These are phyloP conservation scores for Exophiala bonariae DNA, from an alignment of 2,329 filamentous ascomycete genomes.

Conservation along the genomic window DNA sequence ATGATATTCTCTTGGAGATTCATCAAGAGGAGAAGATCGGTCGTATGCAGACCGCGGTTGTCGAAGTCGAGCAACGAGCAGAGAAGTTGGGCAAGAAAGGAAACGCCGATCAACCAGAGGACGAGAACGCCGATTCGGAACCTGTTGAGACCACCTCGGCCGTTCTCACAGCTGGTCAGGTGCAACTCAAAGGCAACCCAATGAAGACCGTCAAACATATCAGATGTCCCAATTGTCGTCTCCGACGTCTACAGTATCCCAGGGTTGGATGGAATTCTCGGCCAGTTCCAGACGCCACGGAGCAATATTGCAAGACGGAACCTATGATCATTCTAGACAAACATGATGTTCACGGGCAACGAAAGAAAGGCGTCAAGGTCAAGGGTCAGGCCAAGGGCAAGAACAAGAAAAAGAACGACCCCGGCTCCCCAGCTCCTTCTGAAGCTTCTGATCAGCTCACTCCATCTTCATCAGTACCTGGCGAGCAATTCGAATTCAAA, in stretches of 20 bases:
- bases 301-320: slow-evolving; percentile 58
- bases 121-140: slow-evolving; percentile 32
- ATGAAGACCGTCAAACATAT: slow-evolving; percentile 60
- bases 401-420: slow-evolving; percentile 49
- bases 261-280: slow-evolving; percentile 51
- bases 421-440: slow-evolving; percentile 29
- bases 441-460: slow-evolving; percentile 32
- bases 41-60: slow-evolving; percentile 55
- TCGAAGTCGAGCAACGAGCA: slow-evolving; percentile 44
- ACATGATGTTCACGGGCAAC: slow-evolving; percentile 60
- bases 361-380: slow-evolving; percentile 30
- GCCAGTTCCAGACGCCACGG: slow-evolving; percentile 48
- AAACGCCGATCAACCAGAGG: slow-evolving; percentile 36
- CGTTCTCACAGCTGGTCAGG: slow-evolving; percentile 53
- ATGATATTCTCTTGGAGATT: slow-evolving; percentile 58
- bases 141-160: slow-evolving; percentile 51
- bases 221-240: slow-evolving; percentile 60
- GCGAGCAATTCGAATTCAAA: slow-evolving; percentile 28
- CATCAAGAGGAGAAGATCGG: slow-evolving; percentile 63
- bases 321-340: slow-evolving; percentile 59
- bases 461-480: slow-evolving; percentile 25
- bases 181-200: slow-evolving; percentile 58
- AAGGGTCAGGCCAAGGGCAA: slow-evolving; percentile 36
- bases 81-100: slow-evolving; percentile 31
- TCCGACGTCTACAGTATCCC: slow-evolving; percentile 60